Percentiles rank a stretch among this genome's conserved stretches.
phyloP scores from a whole-genome alignment of 768 basidiomycete genomes.

The Termitomyces bulborhizus region DNA sequence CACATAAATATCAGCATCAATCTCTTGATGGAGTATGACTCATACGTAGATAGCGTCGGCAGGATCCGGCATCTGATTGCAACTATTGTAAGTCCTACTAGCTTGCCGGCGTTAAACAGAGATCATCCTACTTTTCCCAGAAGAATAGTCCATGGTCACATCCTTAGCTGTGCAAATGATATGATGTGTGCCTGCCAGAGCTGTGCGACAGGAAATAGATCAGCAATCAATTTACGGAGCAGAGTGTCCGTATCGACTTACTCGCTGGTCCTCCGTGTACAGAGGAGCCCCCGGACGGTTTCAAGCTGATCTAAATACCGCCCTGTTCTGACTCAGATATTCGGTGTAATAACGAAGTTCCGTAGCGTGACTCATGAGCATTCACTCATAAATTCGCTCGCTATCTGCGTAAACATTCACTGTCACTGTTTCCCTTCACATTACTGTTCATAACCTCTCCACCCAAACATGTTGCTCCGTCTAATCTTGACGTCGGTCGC shows the following conservation, averaged over 20 bases:
- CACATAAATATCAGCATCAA: background rate
- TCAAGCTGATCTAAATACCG: background rate
- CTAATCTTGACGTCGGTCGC: background rate
- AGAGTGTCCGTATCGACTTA: background rate
- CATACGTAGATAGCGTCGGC: background rate
- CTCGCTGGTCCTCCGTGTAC: background rate
- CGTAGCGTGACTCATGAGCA: conserved; percentile 13
- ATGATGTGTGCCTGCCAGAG: background rate
- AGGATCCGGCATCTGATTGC: background rate
- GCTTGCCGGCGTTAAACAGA: no score
- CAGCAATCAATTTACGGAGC: background rate
- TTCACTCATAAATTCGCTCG: background rate
- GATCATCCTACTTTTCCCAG: background rate
- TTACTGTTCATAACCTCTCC: background rate
- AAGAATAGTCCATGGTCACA: background rate
- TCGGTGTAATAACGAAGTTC: background rate
- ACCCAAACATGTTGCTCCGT: background rate
- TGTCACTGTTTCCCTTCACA: background rate
- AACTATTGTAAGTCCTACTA: no score
- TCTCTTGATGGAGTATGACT: background rate
- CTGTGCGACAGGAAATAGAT: conserved; percentile 1
- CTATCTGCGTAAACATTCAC: background rate
- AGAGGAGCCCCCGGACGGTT: conserved; percentile 2
- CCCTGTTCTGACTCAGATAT: background rate
- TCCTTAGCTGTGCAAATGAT: background rate